Evolutionary conservation across 1,284 basidiomycete genomes (phyloP).

Genomic region (Rhodotorula sp.): DNA sequence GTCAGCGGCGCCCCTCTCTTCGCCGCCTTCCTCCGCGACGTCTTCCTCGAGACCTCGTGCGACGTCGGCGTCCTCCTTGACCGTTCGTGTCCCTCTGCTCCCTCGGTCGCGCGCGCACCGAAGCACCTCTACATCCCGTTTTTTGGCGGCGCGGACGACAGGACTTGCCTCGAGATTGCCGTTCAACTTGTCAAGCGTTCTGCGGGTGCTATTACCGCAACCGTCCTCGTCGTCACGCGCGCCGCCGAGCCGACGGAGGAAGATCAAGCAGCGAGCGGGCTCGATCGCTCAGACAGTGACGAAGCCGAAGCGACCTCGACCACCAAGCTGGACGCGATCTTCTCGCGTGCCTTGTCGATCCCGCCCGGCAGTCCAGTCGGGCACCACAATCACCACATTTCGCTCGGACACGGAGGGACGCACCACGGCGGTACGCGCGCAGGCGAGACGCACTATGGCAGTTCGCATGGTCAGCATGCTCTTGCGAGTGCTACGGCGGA

Average conservation of each 20-base stretch:
- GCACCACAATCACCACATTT: not conserved
- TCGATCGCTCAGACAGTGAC: slow-evolving; percentile 40
- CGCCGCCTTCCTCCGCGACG: slow-evolving; percentile 13
- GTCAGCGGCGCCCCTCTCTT: slow-evolving; percentile 10
- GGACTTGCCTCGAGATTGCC: slow-evolving; percentile 72
- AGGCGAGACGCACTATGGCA: slow-evolving; percentile 57
- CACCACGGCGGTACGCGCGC: not conserved
- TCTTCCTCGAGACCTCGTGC: slow-evolving; percentile 41
- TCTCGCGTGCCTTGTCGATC: no score
- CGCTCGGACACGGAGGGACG: slow-evolving; percentile 21
- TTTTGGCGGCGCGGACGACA: slow-evolving; percentile 89
- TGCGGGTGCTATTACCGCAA: slow-evolving; percentile 60
- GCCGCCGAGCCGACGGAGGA: slow-evolving; percentile 38
- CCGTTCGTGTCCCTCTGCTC: slow-evolving; percentile 48
- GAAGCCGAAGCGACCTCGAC: not conserved
- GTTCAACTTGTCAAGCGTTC: slow-evolving; percentile 67
- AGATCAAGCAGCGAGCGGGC: slow-evolving; percentile 20
- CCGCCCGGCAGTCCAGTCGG: not conserved
- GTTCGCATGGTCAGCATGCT: slow-evolving; percentile 60
- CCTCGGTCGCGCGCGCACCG: slow-evolving; percentile 26
- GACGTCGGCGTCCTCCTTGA: slow-evolving; percentile 76
- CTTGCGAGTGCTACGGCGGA: slow-evolving; percentile 62
- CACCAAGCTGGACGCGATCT: no score
- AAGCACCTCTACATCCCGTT: slow-evolving; percentile 78
- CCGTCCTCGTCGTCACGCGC: slow-evolving; percentile 61